Evolutionary conservation across 1,139 yeast genomes (phyloP).

Genomic region (Blastobotrys buckinghamii): DNA sequence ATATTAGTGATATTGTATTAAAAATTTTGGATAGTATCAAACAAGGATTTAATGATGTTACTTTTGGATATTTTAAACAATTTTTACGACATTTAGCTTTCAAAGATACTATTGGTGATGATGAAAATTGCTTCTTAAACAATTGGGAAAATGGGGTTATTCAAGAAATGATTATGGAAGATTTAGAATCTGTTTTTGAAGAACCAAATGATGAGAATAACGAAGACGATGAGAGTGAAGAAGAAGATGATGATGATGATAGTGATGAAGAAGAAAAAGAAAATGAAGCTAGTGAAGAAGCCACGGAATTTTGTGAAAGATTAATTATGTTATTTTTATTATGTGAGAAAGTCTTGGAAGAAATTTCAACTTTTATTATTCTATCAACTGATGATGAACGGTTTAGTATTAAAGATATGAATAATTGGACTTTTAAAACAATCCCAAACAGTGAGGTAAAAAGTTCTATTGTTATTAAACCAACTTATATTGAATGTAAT

Average conservation of each 20-base stretch:
- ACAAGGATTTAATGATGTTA: not conserved
- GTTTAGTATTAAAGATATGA: not conserved
- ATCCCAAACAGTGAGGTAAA: not conserved
- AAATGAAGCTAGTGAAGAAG: not conserved
- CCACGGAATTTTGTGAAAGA: not conserved
- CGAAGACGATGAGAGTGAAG: too few relatives aligned
- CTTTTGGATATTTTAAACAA: not conserved
- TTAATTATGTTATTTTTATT: not conserved
- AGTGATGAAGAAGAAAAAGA: not conserved
- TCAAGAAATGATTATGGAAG: not conserved
- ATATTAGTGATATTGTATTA: not conserved
- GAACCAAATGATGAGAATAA: not conserved
- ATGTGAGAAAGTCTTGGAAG: not conserved
- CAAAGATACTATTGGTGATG: not conserved
- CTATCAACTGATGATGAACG: not conserved
- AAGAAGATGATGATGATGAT: too few relatives aligned
- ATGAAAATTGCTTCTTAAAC: not conserved
- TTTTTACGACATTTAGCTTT: not conserved
- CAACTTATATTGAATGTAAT: not conserved
- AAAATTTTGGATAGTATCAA: not conserved
- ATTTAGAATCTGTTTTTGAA: not conserved
- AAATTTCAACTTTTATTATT: constrained; percentile 4
- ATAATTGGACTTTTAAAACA: not conserved
- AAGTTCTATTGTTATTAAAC: not conserved
- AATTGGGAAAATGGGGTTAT: not conserved